Conservation (phyloP, 2,329 filamentous ascomycete genomes). For the Podosphaera xanthii region DNA sequence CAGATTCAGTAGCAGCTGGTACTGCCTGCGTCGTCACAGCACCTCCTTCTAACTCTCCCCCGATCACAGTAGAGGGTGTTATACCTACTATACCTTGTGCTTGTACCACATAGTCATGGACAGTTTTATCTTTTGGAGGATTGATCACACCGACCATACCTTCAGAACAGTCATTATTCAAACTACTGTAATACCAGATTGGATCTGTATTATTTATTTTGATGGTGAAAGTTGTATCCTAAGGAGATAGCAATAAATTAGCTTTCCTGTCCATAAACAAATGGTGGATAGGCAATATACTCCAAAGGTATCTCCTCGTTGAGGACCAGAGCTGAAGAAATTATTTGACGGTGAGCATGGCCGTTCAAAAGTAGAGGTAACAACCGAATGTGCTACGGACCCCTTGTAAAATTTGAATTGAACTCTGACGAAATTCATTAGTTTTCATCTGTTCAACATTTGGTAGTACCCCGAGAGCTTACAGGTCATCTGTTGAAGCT, state of each 20-base stretch:
- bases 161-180: constrained; percentile 18
- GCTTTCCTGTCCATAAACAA: too few species aligned
- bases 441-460: too few species aligned
- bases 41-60: constrained; percentile 2
- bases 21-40: not conserved
- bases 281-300: not conserved
- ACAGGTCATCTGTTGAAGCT: constrained; percentile 20
- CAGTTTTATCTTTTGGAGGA: constrained; percentile 8
- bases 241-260: too few species aligned
- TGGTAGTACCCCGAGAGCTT: not conserved
- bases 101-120: constrained; percentile 4
- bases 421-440: constrained; percentile 3
- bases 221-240: constrained; percentile 5
- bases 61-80: constrained; percentile 3
- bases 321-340: constrained; percentile 8
- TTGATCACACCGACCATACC: constrained; percentile 24
- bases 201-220: constrained; percentile 18
- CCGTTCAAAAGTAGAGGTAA: constrained; percentile 14
- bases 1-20: not conserved
- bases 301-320: constrained; percentile 4
- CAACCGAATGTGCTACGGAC: constrained; percentile 23
- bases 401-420: constrained; percentile 24
- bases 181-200: constrained; percentile 23
- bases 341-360: constrained; percentile 14
- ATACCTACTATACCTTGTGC: constrained; percentile 2